Percentiles rank a stretch among this genome's conserved stretches.
Conservation (phyloP, 495 filamentous ascomycete species). For the Letharia columbiana region DNA sequence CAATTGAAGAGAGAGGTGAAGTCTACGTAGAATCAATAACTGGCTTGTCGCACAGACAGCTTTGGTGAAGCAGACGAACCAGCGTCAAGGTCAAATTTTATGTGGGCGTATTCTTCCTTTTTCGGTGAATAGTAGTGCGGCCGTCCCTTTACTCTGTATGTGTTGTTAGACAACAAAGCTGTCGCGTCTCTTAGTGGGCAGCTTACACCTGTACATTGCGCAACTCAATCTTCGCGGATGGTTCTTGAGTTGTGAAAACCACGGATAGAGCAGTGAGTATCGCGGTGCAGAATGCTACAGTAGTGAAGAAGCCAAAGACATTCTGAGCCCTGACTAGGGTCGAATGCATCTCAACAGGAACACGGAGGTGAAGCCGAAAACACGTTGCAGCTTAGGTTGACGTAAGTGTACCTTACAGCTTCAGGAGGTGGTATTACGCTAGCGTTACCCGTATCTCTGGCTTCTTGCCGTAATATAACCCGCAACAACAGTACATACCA, state of each 20-base stretch:
- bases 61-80: slow-evolving; percentile 33
- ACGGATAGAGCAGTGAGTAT: slow-evolving; percentile 70
- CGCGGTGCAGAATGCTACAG: slow-evolving; percentile 75
- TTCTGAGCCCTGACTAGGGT: slow-evolving; percentile 75
- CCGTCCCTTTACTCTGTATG: slow-evolving; percentile 66
- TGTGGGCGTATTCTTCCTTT: slow-evolving; percentile 87
- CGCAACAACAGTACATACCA: too few species aligned
- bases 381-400: slow-evolving; percentile 1
- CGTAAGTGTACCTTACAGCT: too few species aligned
- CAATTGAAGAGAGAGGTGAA: slow-evolving; percentile 90
- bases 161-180: slow-evolving; percentile 12
- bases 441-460: not conserved
- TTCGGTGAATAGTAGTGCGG: slow-evolving; percentile 90
- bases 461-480: too few species aligned
- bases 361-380: not conserved
- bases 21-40: slow-evolving; percentile 41
- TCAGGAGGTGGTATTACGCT: not conserved
- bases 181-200: slow-evolving; percentile 1
- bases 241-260: slow-evolving; percentile 59
- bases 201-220: slow-evolving; percentile 82
- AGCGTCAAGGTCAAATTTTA: slow-evolving; percentile 83
- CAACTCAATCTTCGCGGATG: slow-evolving; percentile 54
- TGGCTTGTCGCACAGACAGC: too few species aligned
- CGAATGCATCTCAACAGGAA: slow-evolving; percentile 65
- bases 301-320: slow-evolving; percentile 96